Percentiles rank a stretch among this genome's conserved stretches.
These are phyloP conservation scores for Botrytis aclada DNA, from an alignment of 2,329 filamentous ascomycete species.

Conservation along the genomic window DNA sequence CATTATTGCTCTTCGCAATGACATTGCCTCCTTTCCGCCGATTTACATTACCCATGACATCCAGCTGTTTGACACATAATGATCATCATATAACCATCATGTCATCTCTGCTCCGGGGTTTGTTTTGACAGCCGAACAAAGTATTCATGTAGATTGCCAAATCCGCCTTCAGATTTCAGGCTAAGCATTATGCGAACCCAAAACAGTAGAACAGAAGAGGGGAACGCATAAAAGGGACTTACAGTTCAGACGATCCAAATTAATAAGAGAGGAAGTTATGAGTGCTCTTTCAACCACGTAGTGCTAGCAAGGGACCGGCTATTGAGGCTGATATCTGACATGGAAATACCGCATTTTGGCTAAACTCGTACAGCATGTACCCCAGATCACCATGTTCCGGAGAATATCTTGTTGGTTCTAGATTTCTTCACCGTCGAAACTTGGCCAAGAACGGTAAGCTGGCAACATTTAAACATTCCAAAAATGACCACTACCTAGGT, in stretches of 20 bases:
- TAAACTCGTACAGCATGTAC: conserved; percentile 1
- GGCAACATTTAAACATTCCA: neutral
- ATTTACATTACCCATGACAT: neutral
- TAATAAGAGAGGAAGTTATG: neutral
- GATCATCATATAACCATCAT: neutral
- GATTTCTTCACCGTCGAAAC: neutral
- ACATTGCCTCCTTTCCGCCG: neutral
- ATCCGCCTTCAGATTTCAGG: conserved; percentile 7
- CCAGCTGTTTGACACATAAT: neutral
- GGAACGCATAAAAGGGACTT: neutral
- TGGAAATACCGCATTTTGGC: neutral
- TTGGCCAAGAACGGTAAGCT: neutral
- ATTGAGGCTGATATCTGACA: neutral
- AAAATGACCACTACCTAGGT: neutral
- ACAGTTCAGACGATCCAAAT: neutral
- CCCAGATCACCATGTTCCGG: neutral
- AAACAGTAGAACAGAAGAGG: conserved; percentile 2
- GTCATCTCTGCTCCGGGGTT: neutral
- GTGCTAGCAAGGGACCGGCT: neutral
- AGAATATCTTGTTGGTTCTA: neutral
- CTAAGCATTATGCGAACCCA: neutral
- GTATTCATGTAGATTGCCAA: neutral
- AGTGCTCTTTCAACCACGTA: neutral
- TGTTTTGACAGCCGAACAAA: neutral
- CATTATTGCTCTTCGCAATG: neutral